Conservation (phyloP, 2,329 filamentous ascomycete genomes). For the Cladosporium sp. region DNA sequence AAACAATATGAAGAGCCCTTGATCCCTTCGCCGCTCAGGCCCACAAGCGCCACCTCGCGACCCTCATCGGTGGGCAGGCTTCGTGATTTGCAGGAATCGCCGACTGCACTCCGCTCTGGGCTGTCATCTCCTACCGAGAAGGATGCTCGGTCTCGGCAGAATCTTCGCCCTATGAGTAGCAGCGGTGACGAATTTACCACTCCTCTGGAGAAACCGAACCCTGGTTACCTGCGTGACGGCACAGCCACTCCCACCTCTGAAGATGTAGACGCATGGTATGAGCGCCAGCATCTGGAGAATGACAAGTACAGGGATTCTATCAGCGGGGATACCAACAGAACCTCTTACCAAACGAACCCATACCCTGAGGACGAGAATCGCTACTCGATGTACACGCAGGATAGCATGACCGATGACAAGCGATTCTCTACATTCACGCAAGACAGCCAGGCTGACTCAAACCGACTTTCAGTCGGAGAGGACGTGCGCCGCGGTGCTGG, state of each 20-base stretch:
- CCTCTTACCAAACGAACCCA: constrained; percentile 41
- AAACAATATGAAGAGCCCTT: constrained; percentile 52
- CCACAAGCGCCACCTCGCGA: constrained; percentile 33
- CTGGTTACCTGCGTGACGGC: constrained; percentile 43
- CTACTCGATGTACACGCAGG: constrained; percentile 47
- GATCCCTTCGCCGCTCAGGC: constrained; percentile 27
- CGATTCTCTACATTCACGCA: constrained; percentile 26
- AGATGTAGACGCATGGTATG: constrained; percentile 45
- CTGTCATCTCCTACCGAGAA: constrained; percentile 54
- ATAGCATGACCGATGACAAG: constrained; percentile 42
- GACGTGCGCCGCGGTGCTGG: constrained; percentile 60
- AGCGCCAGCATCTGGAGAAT: constrained; percentile 53
- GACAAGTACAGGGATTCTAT: constrained; percentile 48
- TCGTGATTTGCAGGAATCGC: constrained; percentile 45
- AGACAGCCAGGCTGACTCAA: constrained; percentile 47
- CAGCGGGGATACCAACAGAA: constrained; percentile 22
- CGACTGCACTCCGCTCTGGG: constrained; percentile 53
- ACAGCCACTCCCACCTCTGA: constrained; percentile 25
- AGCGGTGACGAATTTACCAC: constrained; percentile 40
- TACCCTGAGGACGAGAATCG: constrained; percentile 49
- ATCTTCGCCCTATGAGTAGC: constrained; percentile 42
- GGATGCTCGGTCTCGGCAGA: constrained; percentile 47
- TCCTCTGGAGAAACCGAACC: constrained; percentile 32
- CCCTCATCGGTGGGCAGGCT: constrained; percentile 56
- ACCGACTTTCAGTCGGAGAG: constrained; percentile 35